Evolutionary conservation across 768 basidiomycete genomes (phyloP).

Genomic region (Chlorophyllum brunneum): DNA sequence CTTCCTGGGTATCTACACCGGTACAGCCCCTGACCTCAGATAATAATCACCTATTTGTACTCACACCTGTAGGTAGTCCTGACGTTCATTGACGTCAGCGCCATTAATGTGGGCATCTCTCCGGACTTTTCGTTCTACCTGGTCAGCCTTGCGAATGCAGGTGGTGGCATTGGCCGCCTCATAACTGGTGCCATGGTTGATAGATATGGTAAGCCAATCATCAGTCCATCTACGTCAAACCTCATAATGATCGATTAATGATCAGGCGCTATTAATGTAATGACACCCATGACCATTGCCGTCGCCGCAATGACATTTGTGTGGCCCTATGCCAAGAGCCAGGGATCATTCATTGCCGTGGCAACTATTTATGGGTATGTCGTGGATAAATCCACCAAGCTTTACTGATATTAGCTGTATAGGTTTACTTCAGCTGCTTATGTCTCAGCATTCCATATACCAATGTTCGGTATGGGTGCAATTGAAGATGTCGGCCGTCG

Average conservation of each 20-base stretch:
- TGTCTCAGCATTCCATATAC: conserved; percentile 41
- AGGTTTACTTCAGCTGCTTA: conserved; percentile 50
- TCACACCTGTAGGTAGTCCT: conserved; percentile 30
- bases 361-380: conserved; percentile 56
- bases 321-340: conserved; percentile 55
- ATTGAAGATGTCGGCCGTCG: conserved; percentile 53
- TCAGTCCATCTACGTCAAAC: background rate
- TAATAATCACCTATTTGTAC: background rate
- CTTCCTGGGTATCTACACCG: conserved; percentile 63
- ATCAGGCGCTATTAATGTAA: conserved; percentile 54
- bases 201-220: conserved; percentile 35
- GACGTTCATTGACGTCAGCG: conserved; percentile 56
- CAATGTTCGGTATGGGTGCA: conserved; percentile 47
- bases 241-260: background rate
- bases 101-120: conserved; percentile 40
- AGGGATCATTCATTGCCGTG: conserved; percentile 40
- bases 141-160: conserved; percentile 58
- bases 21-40: conserved; percentile 22
- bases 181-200: conserved; percentile 47
- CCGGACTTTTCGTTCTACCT: conserved; percentile 52
- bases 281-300: conserved; percentile 46
- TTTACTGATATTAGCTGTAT: background rate
- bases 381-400: background rate
- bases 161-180: conserved; percentile 53
- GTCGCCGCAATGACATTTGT: conserved; percentile 50